A percentile compares a stretch with the other conserved stretches of the same genome.
These are phyloP conservation scores for Sordaria brevicollis DNA, from an alignment of 495 filamentous ascomycete genomes.

Conservation along the genomic window DNA sequence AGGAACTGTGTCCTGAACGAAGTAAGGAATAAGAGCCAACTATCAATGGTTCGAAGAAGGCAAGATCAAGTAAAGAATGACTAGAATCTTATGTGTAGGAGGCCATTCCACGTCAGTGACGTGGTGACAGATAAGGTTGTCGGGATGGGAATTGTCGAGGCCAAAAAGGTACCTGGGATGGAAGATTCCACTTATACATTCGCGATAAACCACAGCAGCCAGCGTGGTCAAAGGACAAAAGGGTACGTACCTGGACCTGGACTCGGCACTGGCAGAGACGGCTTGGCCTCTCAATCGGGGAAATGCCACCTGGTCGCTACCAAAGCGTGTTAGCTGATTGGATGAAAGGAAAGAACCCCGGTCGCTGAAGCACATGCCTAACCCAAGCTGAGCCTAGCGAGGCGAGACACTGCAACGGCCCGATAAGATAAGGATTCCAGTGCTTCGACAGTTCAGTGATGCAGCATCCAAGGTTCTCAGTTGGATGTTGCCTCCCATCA, in stretches of 20 bases:
- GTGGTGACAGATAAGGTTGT: not conserved
- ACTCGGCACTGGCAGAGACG: not conserved
- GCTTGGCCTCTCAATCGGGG: not conserved
- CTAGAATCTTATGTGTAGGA: not conserved
- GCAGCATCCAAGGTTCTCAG: not conserved
- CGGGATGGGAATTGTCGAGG: not conserved
- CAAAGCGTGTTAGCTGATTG: not conserved
- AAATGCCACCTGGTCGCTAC: conserved; percentile 1
- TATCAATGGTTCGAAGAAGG: not conserved
- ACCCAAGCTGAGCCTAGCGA: not conserved
- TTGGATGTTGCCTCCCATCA: not conserved
- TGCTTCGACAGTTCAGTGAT: not conserved
- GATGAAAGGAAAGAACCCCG: not conserved
- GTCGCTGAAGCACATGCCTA: not conserved
- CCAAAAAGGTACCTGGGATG: not conserved
- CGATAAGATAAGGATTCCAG: conserved; percentile 24
- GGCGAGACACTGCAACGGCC: not conserved
- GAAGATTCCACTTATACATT: conserved; percentile 9
- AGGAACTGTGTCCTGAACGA: not conserved
- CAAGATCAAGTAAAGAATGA: conserved; percentile 1
- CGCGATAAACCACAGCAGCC: conserved; percentile 12
- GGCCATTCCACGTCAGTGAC: not conserved
- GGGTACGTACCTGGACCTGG: too few species aligned
- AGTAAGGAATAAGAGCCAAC: not conserved
- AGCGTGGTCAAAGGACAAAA: conserved; percentile 19